Evolutionary conservation across 768 basidiomycete species (phyloP), one percentile per base, ranked within the genome.

Genomic region (Lyophyllum shimeji): DNA sequence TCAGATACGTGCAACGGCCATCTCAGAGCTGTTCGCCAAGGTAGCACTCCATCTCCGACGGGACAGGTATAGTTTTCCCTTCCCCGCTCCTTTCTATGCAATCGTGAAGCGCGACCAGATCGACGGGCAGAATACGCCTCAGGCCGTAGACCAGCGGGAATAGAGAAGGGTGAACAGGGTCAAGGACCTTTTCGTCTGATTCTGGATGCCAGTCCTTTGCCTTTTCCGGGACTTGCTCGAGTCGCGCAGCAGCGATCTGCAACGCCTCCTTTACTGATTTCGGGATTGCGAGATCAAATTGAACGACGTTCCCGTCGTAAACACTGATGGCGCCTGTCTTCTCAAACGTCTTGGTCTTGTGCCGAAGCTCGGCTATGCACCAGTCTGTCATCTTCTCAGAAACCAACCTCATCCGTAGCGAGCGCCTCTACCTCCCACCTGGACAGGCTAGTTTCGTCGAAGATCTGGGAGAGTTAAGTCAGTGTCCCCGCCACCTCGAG

Each of bases 121-220:
- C 39, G 33, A 56, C 21, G 11, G 20, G 21, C 12, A 64, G 52
- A 18, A 62, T 62, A n/a, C 53, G 50, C 2, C 66, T 71, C 18
- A 59, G 63, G 11, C 65, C 70, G 46, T 75, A 74, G 9, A 70
- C 58, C 3, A 76, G 42, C 31, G 66, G 67, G 58, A 67, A 78
- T 1, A 78, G 67, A 8, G 76, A 71, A 48, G 76, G 76, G 54
- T 79, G 75, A 2, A 76, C 71, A 42, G 77, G 68, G 52, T 77
- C 75, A 11, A 79, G 71, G 0, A 78, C 76, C 43, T 71, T 71
- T 2, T 64, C 58, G 56, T 76, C 65, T 1, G 74, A 73, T 6
- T 66, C 65, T 4, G 75, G 77, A 56, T 77, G 76, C 77, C 77
- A 78, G 58, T 78, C 76, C 29, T 71, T 69, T 56, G 67, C 27